Conservation (phyloP, 129 eudicot species). For the Centella asiatica region DNA sequence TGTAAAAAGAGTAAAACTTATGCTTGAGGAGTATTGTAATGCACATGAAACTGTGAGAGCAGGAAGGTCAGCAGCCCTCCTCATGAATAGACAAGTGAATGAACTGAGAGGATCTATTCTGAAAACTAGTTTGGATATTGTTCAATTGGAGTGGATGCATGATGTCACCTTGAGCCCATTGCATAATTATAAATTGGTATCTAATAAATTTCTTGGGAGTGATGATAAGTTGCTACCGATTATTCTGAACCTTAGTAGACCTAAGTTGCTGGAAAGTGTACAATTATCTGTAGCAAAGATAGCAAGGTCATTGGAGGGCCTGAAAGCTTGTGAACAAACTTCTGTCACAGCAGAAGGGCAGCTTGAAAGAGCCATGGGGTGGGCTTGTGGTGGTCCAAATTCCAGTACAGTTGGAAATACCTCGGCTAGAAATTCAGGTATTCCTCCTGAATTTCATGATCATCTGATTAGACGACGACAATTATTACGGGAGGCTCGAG, state of each 20-base stretch:
- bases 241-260: constrained; percentile 60
- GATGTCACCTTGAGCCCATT: constrained; percentile 47
- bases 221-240: constrained; percentile 50
- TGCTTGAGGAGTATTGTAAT: constrained; percentile 91
- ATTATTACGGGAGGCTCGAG: constrained; percentile 59
- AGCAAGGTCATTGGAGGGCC: constrained; percentile 60
- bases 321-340: constrained; percentile 78
- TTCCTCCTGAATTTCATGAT: constrained; percentile 85
- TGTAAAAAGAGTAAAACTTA: constrained; percentile 47
- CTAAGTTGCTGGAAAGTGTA: constrained; percentile 66
- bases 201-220: constrained; percentile 57
- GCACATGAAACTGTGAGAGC: constrained; percentile 96
- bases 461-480: constrained; percentile 64
- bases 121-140: constrained; percentile 60
- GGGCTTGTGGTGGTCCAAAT: constrained; percentile 98
- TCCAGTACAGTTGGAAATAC: constrained; percentile 44
- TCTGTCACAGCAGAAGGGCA: constrained; percentile 93
- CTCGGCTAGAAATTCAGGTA: constrained; percentile 56
- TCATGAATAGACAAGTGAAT: constrained; percentile 63
- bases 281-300: constrained; percentile 63
- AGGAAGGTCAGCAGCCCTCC: constrained; percentile 76
- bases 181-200: constrained; percentile 54
- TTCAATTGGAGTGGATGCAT: constrained; percentile 95
- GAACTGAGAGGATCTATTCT: constrained; percentile 68
- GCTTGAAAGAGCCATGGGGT: constrained; percentile 98